Percentiles rank a stretch among this genome's conserved stretches.
Conservation (phyloP, 2,329 filamentous ascomycete species). For the Aspergillus cejpii region DNA sequence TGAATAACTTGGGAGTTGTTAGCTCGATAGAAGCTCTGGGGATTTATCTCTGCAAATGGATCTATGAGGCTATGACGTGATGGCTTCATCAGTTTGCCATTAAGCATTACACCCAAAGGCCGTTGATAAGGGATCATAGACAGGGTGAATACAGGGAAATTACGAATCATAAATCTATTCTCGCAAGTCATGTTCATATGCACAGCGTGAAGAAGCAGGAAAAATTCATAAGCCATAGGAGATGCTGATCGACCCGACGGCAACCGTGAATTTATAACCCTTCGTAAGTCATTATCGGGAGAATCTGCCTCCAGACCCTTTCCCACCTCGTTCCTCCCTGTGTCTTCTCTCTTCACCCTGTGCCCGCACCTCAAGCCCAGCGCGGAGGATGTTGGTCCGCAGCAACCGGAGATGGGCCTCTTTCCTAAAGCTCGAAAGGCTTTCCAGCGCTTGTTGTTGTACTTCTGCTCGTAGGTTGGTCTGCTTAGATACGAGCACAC, state of each 20-base stretch:
- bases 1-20: too few species aligned
- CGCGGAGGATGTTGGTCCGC: constrained; percentile 66
- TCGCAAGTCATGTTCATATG: neutral
- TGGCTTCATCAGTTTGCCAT: neutral
- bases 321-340: constrained; percentile 9
- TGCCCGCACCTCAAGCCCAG: constrained; percentile 63
- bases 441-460: constrained; percentile 62
- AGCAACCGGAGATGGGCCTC: constrained; percentile 70
- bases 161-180: neutral
- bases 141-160: too few species aligned
- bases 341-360: constrained; percentile 14
- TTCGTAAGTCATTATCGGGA: neutral
- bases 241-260: too few species aligned
- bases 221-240: neutral
- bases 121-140: too few species aligned
- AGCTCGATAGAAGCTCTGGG: too few species aligned
- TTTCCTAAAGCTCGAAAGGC: constrained; percentile 64
- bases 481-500: constrained; percentile 66
- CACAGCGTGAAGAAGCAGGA: neutral
- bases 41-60: too few species aligned
- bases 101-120: neutral
- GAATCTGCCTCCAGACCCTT: constrained; percentile 1
- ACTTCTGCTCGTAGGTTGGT: constrained; percentile 61
- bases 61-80: constrained; percentile 2
- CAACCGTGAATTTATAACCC: too few species aligned